These are phyloP conservation scores for Aquanectria penicillioides DNA, from an alignment of 2,329 filamentous ascomycete genomes.

Conservation along the genomic window DNA sequence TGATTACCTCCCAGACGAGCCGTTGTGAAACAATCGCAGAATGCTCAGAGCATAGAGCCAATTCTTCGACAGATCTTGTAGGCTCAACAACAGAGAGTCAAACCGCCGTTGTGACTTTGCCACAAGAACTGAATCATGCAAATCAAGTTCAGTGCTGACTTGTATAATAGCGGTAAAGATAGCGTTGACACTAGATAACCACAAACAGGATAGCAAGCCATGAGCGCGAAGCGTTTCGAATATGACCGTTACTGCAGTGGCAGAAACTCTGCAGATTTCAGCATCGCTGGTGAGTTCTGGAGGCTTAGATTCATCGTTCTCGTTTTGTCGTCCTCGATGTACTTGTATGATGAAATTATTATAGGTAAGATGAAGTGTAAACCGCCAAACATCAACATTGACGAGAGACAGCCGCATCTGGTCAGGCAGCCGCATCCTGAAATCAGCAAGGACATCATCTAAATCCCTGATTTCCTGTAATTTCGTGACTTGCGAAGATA, in stretches of 20 bases:
- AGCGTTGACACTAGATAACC: too few species aligned
- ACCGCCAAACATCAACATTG: background rate
- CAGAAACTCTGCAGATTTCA: background rate
- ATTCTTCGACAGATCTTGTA: slow-evolving; percentile 40
- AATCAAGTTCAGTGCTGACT: slow-evolving; percentile 40
- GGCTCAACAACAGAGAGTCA: slow-evolving; percentile 41
- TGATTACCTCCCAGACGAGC: too few species aligned
- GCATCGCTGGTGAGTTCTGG: background rate
- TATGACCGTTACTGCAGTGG: too few species aligned
- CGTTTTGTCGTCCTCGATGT: background rate
- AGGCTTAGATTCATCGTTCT: background rate
- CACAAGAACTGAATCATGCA: slow-evolving; percentile 43
- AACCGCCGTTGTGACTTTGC: slow-evolving; percentile 42
- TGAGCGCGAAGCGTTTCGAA: too few species aligned
- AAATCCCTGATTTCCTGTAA: background rate
- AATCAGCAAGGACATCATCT: background rate
- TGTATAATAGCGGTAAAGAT: slow-evolving; percentile 47
- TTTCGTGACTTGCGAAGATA: background rate
- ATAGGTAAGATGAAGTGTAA: slow-evolving; percentile 3
- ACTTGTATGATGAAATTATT: slow-evolving; percentile 3
- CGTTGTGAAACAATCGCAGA: too few species aligned
- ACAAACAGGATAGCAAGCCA: too few species aligned
- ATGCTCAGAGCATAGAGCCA: slow-evolving; percentile 47
- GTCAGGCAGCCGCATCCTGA: background rate
- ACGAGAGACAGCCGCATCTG: background rate